These are phyloP conservation scores for Cladorrhinum sp. DNA, from an alignment of 2,329 filamentous ascomycete species.

Conservation along the genomic window DNA sequence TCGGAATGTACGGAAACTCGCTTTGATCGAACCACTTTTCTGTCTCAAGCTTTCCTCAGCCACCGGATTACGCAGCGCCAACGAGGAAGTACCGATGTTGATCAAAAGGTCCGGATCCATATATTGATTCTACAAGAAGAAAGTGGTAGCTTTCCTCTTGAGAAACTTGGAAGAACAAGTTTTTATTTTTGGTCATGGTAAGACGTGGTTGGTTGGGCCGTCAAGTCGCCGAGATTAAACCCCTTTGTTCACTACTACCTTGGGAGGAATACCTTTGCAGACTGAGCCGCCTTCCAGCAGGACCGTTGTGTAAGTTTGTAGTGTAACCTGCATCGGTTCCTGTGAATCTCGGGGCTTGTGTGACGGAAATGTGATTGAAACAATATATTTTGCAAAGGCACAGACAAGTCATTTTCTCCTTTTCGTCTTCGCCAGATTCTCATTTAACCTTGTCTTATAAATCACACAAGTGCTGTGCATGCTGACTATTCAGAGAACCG, in stretches of 20 bases:
- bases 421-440: too few relatives aligned
- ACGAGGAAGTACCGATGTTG: not conserved
- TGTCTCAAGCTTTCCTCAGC: not conserved
- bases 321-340: not conserved
- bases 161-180: not conserved
- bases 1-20: constrained; percentile 1
- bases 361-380: too few relatives aligned
- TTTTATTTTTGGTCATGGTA: not conserved
- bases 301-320: not conserved
- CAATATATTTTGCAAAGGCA: too few relatives aligned
- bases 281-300: not conserved
- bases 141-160: too few relatives aligned
- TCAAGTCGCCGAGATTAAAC: not conserved
- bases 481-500: too few relatives aligned
- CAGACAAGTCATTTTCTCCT: too few relatives aligned
- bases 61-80: not conserved
- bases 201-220: not conserved
- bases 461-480: too few relatives aligned
- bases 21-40: constrained; percentile 4
- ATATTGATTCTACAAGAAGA: not conserved
- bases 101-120: not conserved
- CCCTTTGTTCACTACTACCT: not conserved
- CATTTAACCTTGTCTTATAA: too few relatives aligned
- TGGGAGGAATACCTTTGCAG: not conserved
- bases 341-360: not conserved